Evolutionary conservation across 495 filamentous ascomycete genomes (phyloP), one percentile per base, ranked within the genome.

Genomic region (Hypoxylon fragiforme): DNA sequence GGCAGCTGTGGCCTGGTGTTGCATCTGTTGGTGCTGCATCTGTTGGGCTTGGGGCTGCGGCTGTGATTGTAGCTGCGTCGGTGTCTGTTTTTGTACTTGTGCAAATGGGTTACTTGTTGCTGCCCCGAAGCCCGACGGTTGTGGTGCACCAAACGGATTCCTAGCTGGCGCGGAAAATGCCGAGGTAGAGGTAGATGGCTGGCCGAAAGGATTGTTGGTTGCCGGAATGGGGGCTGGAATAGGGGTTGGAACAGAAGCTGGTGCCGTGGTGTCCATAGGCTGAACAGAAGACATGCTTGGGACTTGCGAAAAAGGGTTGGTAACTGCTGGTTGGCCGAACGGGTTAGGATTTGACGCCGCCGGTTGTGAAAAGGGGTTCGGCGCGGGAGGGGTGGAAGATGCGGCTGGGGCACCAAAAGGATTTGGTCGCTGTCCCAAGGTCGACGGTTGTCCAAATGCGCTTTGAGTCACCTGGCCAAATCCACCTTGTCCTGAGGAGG

Each of bases 271-370:
- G 19, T 65, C 65, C 65, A 67, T 67, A 0, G 48, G 31, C 40
- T 56, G 54, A n/a, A 62, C 57, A 1, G 61, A 28, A 13, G 42
- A 14, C 9, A 46, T 6, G 15, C n/a, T 50, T 13, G 44, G 4
- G 15, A 45, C 21, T 30, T 70, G 50, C 22, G 34, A 50, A 41
- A 69, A 71, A 8, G 64, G 64, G 30, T 68, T 69, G 13, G 56
- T 13, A 15, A 60, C 41, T 7, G 52, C 51, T 12, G 65, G 62
- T 22, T 74, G 67, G 20, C 66, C 64, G 39, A 76, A 77, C 0
- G 74, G 67, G 32, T 62, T 72, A 37, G 66, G n/a, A 7, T 55
- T 31, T 15, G 70, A 50, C 7, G 60, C 39, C 7, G 46, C 39
- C 22, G 57, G 20, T 12, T 52, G 45, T 3, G 58, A 52, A 28